phyloP scores from a whole-genome alignment of 176 grass and related monocot genomes.

The Musa schizocarpa region DNA sequence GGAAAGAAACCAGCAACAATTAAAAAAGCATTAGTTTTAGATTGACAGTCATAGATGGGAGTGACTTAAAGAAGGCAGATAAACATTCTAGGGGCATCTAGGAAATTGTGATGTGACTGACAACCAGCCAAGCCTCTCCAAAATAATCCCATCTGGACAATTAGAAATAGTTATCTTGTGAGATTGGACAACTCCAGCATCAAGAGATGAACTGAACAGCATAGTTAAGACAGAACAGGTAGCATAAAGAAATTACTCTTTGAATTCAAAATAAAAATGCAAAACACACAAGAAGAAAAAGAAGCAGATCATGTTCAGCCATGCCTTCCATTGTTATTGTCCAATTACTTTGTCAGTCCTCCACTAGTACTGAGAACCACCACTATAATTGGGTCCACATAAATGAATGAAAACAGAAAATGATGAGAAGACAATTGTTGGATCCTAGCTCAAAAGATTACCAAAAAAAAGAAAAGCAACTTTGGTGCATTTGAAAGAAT shows the following conservation, averaged over 20 bases:
- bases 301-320: neutral
- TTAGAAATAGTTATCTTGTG: neutral
- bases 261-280: neutral
- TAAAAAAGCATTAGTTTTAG: neutral
- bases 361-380: neutral
- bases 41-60: neutral
- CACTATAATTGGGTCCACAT: neutral
- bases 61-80: neutral
- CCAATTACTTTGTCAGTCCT: neutral
- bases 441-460: neutral
- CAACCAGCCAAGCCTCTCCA: neutral
- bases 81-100: neutral
- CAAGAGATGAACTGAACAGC: neutral
- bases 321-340: neutral
- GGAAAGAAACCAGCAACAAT: neutral
- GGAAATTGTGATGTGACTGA: neutral
- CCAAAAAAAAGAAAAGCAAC: neutral
- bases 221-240: neutral
- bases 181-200: neutral
- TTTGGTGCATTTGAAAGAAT: neutral
- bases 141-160: neutral
- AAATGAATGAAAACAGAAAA: too few species aligned
- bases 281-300: neutral
- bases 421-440: neutral
- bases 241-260: neutral